Evolutionary conservation across 768 basidiomycete species (phyloP).

Genomic region (Macrolepiota albuminosa): DNA sequence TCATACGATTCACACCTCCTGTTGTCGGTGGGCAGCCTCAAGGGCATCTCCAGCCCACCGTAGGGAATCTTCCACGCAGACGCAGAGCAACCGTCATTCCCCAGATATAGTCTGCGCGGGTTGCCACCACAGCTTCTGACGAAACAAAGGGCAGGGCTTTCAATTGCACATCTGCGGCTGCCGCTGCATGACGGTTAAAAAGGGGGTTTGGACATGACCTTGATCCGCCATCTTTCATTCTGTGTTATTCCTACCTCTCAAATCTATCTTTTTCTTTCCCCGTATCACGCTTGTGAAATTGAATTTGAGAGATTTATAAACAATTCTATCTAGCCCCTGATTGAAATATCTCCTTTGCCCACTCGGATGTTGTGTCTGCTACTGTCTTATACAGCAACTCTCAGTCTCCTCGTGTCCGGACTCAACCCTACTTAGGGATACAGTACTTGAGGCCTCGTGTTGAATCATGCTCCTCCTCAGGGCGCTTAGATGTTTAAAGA

Average conservation of each 20-base stretch:
- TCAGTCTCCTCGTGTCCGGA: too few relatives aligned
- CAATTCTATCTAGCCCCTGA: not conserved
- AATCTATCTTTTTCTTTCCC: not conserved
- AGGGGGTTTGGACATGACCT: too few relatives aligned
- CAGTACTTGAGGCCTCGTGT: too few relatives aligned
- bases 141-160: not conserved
- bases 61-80: conserved; percentile 7
- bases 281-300: not conserved
- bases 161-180: not conserved
- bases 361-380: not conserved
- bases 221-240: not conserved
- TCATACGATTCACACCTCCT: conserved; percentile 2
- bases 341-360: too few relatives aligned
- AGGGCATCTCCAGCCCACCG: conserved; percentile 9
- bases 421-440: too few relatives aligned
- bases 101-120: too few relatives aligned
- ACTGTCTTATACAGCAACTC: too few relatives aligned
- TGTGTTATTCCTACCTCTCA: not conserved
- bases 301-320: not conserved
- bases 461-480: too few relatives aligned
- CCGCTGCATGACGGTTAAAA: not conserved
- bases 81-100: not conserved
- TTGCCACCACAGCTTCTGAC: not conserved
- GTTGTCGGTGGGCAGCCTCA: conserved; percentile 8
- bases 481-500: too few relatives aligned